Percentiles rank a stretch among this genome's conserved stretches.
phyloP scores from a whole-genome alignment of 2,329 filamentous ascomycete genomes.

The Seiridium cupressi region DNA sequence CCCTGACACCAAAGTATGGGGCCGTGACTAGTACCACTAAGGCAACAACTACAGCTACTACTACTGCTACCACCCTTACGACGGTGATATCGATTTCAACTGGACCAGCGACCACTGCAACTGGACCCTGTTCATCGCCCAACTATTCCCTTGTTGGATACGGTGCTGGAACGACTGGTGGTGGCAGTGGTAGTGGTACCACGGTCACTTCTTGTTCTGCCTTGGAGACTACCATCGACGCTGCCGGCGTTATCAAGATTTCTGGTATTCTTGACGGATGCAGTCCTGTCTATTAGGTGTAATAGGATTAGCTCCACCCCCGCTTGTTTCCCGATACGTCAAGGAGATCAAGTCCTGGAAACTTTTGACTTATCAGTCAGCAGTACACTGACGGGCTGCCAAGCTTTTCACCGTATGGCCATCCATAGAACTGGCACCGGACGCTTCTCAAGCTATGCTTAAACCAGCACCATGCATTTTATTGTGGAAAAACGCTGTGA shows the following conservation, averaged over 20 bases:
- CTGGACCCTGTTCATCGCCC: constrained; percentile 14
- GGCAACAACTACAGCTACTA: constrained; percentile 13
- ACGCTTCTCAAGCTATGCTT: no score
- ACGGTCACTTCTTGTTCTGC: constrained; percentile 43
- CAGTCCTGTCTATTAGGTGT: constrained; percentile 37
- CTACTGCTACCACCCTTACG: constrained; percentile 14
- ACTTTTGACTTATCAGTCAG: no score
- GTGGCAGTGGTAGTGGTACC: constrained; percentile 39
- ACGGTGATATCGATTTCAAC: constrained; percentile 13
- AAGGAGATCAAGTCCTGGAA: no score
- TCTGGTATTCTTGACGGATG: constrained; percentile 41
- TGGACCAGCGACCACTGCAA: constrained; percentile 11
- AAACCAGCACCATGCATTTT: no score
- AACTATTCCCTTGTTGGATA: constrained; percentile 29
- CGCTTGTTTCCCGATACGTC: no score
- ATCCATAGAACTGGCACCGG: no score
- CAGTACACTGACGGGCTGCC: no score
- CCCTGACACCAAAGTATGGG: not conserved
- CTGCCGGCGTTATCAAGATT: constrained; percentile 43
- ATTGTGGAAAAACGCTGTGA: no score
- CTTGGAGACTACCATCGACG: constrained; percentile 33
- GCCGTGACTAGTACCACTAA: not conserved
- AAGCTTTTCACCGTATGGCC: no score
- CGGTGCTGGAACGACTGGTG: constrained; percentile 40
- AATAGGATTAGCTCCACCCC: no score